Conservation (phyloP, 208 protist species). For the Trypanosoma cruzi region DNA sequence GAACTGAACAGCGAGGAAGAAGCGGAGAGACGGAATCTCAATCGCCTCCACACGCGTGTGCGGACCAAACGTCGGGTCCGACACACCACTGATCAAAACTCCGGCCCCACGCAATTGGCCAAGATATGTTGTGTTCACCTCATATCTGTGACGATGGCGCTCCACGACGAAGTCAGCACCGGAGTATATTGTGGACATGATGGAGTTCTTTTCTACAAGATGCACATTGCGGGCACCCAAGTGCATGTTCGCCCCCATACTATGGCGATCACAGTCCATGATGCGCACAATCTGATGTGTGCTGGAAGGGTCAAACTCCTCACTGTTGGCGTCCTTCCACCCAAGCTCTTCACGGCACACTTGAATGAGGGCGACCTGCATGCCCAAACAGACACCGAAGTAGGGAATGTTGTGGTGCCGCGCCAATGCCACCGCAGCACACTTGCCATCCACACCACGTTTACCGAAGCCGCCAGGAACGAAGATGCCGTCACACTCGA, state of each 20-base stretch:
- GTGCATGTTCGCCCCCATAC: conserved; percentile 99
- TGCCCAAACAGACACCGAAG: conserved; percentile 99
- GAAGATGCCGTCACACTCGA: conserved; percentile 96
- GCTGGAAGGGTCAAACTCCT: conserved; percentile 93
- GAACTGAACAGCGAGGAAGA: conserved; percentile 97
- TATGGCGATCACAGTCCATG: conserved; percentile 95
- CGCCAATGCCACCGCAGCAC: conserved; percentile 94
- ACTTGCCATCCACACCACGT: conserved; percentile 98
- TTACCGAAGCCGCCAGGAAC: conserved; percentile 99
- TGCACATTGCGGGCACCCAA: conserved; percentile 94
- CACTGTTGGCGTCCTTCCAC: conserved; percentile 92
- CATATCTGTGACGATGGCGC: conserved; percentile 98
- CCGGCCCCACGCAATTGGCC: conserved; percentile 88
- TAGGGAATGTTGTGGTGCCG: conserved; percentile 96
- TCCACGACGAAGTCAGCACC: conserved; percentile 86
- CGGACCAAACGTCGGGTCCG: conserved; percentile 85
- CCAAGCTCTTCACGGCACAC: conserved; percentile 94
- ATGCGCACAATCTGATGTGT: conserved; percentile 96
- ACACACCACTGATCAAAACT: conserved; percentile 91
- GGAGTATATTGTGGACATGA: conserved; percentile 87
- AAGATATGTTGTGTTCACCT: conserved; percentile 96
- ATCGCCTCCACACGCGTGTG: conserved; percentile 93
- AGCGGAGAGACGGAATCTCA: conserved; percentile 74
- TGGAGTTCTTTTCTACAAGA: conserved; percentile 63
- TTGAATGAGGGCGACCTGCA: conserved; percentile 98